Percentiles rank a stretch among this genome's conserved stretches.
These are phyloP conservation scores for Pholiota adiposa DNA, from an alignment of 1,284 basidiomycete species.

Conservation along the genomic window DNA sequence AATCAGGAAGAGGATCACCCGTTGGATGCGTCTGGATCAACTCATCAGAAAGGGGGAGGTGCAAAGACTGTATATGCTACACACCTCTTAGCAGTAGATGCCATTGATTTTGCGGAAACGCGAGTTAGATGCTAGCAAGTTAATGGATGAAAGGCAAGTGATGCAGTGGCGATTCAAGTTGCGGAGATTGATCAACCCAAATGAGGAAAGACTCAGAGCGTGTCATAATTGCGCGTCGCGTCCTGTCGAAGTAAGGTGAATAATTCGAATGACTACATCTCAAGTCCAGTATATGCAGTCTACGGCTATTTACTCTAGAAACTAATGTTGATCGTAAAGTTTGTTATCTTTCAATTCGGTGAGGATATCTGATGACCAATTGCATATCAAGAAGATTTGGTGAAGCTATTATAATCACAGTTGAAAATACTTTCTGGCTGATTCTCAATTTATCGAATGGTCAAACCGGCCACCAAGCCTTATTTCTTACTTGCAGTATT, in stretches of 20 bases:
- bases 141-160: conserved; percentile 6
- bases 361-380: no score
- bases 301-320: neutral
- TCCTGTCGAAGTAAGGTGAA: neutral
- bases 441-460: no score
- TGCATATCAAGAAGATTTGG: no score
- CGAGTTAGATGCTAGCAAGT: neutral
- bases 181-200: conserved; percentile 8
- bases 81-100: conserved; percentile 55
- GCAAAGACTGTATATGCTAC: conserved; percentile 18
- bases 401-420: no score
- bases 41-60: conserved; percentile 16
- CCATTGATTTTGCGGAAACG: conserved; percentile 42
- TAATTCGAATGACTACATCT: no score
- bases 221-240: neutral
- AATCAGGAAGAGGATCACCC: conserved; percentile 44
- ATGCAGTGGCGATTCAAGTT: neutral
- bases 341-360: no score
- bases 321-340: no score
- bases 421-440: no score
- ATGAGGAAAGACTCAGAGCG: conserved; percentile 3
- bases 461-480: no score
- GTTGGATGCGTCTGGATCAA: conserved; percentile 65
- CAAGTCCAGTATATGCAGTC: neutral
- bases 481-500: no score